Evolutionary conservation across 140 eudicot genomes (phyloP), one percentile per base, ranked within the genome.

Genomic region (Senecio squalidus): DNA sequence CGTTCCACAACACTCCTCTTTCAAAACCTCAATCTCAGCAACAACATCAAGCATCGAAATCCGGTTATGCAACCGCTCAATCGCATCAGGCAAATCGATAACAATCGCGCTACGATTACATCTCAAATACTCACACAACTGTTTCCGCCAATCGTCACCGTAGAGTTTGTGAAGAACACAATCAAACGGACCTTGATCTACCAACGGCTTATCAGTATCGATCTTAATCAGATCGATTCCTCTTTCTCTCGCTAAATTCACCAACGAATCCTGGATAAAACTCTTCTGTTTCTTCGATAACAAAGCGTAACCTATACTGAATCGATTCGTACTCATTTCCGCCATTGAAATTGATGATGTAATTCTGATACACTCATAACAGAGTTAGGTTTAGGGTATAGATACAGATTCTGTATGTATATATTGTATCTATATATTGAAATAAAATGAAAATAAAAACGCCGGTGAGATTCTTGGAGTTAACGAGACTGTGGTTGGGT

Each of bases 171-270:
- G 93, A 34, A 83, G 70, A 14, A 83, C 73, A 27, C 83, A 62
- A 60, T 83, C 83, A 28, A 83, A 83, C 3, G 93, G 93, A 26
- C 93, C 87, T 62, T 83, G 93, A 49, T 80, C 93, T 13, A 69
- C 62, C 27, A 83, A 69, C 6, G 87, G 84, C 51, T 51, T 67
- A 20, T 70, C 72, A 9, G 63, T 55, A 22, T 80, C 87, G 67
- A 83, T 80, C 24, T 75, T 40, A 55, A 76, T 66, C 30, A 83
- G 74, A 45, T 58, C 67, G 38, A 80, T 80, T 5, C 93, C 93
- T 28, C 75, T 56, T 28, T 60, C 38, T 60, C 52, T 70, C 49
- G 69, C 75, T 61, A 30, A 40, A 60, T 51, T 40, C 24, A 70
- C 54, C 27, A 70, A 29, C 0, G 75, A 70, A 27, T 70, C 75